A percentile compares a stretch with the other conserved stretches of the same genome.
Conservation (phyloP, 2,329 filamentous ascomycete genomes). For the Drechslerella coelobrocha region DNA sequence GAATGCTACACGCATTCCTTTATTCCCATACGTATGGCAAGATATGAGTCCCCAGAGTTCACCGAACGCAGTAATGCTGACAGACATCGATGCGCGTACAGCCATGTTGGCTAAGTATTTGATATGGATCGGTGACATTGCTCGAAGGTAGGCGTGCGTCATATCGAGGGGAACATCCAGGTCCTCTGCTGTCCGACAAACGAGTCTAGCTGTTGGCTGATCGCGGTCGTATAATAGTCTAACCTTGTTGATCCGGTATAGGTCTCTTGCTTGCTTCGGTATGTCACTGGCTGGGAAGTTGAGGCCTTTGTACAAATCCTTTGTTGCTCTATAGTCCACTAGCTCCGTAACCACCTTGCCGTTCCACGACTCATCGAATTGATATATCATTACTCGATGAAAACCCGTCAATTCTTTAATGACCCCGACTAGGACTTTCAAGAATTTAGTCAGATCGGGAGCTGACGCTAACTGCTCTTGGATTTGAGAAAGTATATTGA, state of each 20-base stretch:
- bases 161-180: constrained; percentile 79
- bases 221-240: constrained; percentile 86
- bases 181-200: constrained; percentile 77
- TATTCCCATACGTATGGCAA: constrained; percentile 78
- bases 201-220: constrained; percentile 76
- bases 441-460: constrained; percentile 72
- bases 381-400: constrained; percentile 90
- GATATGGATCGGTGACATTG: constrained; percentile 88
- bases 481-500: constrained; percentile 89
- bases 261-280: constrained; percentile 81
- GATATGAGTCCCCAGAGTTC: constrained; percentile 88
- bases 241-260: constrained; percentile 90
- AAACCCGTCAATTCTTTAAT: constrained; percentile 90
- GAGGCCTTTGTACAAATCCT: constrained; percentile 83
- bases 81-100: constrained; percentile 92
- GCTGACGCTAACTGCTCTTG: constrained; percentile 83
- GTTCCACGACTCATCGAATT: constrained; percentile 83
- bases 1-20: constrained; percentile 89
- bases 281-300: constrained; percentile 90
- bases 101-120: constrained; percentile 90
- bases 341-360: constrained; percentile 87
- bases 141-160: constrained; percentile 78
- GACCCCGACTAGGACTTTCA: constrained; percentile 83
- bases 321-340: constrained; percentile 78
- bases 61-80: constrained; percentile 84